phyloP scores from a whole-genome alignment of 2,329 filamentous ascomycete species.

The Diaporthe longicolla region DNA sequence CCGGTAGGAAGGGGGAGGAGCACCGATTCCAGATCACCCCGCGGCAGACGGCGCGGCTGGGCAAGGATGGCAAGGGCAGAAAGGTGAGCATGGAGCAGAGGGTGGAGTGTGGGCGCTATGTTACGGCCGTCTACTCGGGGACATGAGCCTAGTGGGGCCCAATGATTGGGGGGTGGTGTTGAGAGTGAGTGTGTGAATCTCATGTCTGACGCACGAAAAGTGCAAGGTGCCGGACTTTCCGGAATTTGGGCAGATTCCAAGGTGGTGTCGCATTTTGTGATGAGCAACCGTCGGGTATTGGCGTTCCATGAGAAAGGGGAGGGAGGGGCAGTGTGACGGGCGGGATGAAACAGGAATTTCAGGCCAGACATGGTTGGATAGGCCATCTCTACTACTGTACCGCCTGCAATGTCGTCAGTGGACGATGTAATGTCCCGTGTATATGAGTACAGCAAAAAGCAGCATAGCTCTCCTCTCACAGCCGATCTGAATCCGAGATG shows the following conservation, averaged over 20 bases:
- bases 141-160: conserved; percentile 44
- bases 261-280: conserved; percentile 10
- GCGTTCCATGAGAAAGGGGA: conserved; percentile 23
- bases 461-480: conserved; percentile 35
- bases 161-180: not conserved
- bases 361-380: conserved; percentile 18
- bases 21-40: conserved; percentile 88
- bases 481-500: conserved; percentile 29
- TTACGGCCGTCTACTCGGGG: conserved; percentile 85
- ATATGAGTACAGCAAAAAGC: conserved; percentile 26
- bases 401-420: not conserved
- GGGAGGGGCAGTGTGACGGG: not conserved
- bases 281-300: conserved; percentile 18
- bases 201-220: not conserved
- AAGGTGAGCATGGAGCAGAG: conserved; percentile 86
- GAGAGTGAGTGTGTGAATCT: not conserved
- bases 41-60: conserved; percentile 76
- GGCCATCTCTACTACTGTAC: not conserved
- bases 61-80: conserved; percentile 71
- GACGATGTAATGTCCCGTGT: conserved; percentile 25
- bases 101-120: conserved; percentile 86
- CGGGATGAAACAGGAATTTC: conserved; percentile 25
- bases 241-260: not conserved
- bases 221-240: not conserved
- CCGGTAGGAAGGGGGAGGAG: conserved; percentile 72